Base-by-base conservation (phyloP, 1,139 yeast genomes). In the Blastobotrys petasosporus region DNA sequence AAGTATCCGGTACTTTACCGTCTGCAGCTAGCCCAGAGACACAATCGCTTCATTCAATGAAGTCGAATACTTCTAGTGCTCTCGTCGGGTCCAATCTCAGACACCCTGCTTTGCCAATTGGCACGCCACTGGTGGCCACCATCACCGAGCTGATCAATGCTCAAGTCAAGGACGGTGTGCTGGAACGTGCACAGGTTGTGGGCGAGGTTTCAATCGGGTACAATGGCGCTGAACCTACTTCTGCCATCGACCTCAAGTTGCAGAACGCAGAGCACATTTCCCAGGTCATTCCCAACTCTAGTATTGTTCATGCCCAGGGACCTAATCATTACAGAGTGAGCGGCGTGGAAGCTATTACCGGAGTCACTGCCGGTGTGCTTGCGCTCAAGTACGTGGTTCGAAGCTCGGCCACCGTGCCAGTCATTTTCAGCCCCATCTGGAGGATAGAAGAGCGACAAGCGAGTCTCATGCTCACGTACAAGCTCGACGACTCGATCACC, bases 121-220 rank as follows among this genome's bases (percentile, higher is more conserved):
- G 42, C 2, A 70, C 73, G 12, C 95, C 94, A 1, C 70, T 87
- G 57, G 82, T 82, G 59, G 79, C 87, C 1, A 82, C 94, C 33
- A 68, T 86, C 52, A 90, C 90, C 11, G 95, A 87, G 64, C 80
- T 84, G n/a, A 72, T 85, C 52, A 84, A 81, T 60, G 94, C 86
- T 3, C 73, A 75, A 16, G 79, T 82, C 61, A 77, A 77, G 51
- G 87, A 82, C 60, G 94, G 92, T 28, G 66, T 67, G 37, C 66
- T 80, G 34, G 58, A 63, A 2, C 74, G 77, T 41, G 75, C 85
- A 1, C 82, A 82, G 57, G 73, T 80, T 12, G 74, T 83, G 49
- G 95, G 95, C 39, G 95, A 86, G 63, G 68, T 86, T 55, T 94
- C 94, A 0, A 76, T 86, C 60, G 81, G 80, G 58, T 85, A 77